Base-by-base conservation (phyloP, 768 basidiomycete species). In the Psilocybe sp. region DNA sequence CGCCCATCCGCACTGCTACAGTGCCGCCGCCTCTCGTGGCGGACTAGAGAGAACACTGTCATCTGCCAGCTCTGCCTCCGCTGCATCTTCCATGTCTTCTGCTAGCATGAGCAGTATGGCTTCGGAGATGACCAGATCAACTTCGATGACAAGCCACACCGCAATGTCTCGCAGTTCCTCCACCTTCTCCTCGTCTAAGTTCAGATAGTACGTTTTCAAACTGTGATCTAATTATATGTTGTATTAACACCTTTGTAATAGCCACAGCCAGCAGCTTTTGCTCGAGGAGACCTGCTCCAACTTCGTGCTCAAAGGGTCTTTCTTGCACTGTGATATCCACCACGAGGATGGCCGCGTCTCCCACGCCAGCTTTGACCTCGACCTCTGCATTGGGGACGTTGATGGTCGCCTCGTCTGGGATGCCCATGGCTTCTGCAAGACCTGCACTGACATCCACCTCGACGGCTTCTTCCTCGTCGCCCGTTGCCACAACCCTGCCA, bases 391-490 rank as follows among this genome's bases (percentile, higher is more conserved):
- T 40, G 54, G 57, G 11, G 43, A 55, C 7, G 31, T 55, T 40
- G 46, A 53, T 6, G 54, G 54, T 5, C 49, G 40, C 32, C 57
- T 59, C 41, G 46, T 51, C 14, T 59, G 57, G 57, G 57, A 55
- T 28, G 39, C 46, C 10, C 33, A 23, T 28, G 44, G 46, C 13
- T 59, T 59, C 47, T 50, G 49, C 52, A 51, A 53, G n/a, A 44
- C 50, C 34, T 52, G 54, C 52, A 55, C 46, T 35, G 50, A 53
- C 7, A 53, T 50, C 36, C 14, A 43, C 18, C 51, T 59, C 14
- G 57, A 59, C 7, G 47, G 46, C 19, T 52, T 55, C 44, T 51
- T 53, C 44, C 37, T 59, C 37, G 47, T 48, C 10, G 54, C 44
- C n/a, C 53, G 55, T 33, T 55, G 43, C 47, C 51, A 47, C 40